Percentiles rank a stretch among this genome's conserved stretches.
Conservation (phyloP, 345 rosid species). For the Linum lewisii region DNA sequence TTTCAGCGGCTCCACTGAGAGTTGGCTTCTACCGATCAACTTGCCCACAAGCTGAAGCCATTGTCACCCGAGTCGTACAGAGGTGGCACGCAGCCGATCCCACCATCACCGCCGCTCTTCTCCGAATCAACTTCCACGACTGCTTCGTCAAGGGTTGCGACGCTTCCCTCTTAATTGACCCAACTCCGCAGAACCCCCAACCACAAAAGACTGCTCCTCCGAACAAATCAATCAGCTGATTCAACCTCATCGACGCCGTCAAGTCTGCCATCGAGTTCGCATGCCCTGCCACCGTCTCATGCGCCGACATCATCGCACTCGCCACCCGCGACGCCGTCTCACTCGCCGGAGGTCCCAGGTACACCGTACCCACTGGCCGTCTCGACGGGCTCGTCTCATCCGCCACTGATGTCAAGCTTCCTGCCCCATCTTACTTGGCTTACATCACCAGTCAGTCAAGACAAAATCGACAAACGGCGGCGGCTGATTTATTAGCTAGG, state of each 20-base stretch:
- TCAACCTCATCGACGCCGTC: slow-evolving; percentile 43
- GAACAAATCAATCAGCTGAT: slow-evolving; percentile 37
- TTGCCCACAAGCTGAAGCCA: slow-evolving; percentile 32
- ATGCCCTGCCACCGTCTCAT: slow-evolving; percentile 59
- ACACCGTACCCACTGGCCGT: slow-evolving; percentile 47
- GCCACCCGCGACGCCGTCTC: slow-evolving; percentile 51
- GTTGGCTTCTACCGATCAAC: slow-evolving; percentile 21
- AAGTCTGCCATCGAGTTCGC: slow-evolving; percentile 38
- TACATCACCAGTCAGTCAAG: too few species aligned
- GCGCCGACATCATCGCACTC: slow-evolving; percentile 53
- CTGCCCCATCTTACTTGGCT: slow-evolving; percentile 39
- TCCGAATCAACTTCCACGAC: slow-evolving; percentile 59
- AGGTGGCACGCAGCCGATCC: slow-evolving; percentile 22
- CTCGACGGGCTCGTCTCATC: slow-evolving; percentile 49
- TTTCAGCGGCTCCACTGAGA: too few species aligned
- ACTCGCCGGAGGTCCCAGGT: slow-evolving; percentile 42
- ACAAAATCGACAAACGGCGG: too few species aligned
- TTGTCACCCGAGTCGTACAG: slow-evolving; percentile 27
- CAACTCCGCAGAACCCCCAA: slow-evolving; percentile 24
- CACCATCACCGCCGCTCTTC: slow-evolving; percentile 37
- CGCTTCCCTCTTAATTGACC: slow-evolving; percentile 40
- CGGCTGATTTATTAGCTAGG: too few species aligned
- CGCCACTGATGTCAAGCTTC: slow-evolving; percentile 41
- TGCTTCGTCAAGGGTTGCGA: slow-evolving; percentile 51
- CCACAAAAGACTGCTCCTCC: slow-evolving; percentile 47